Conservation (phyloP, 1,139 yeast species). For the Yamadazyma friedrichii region DNA sequence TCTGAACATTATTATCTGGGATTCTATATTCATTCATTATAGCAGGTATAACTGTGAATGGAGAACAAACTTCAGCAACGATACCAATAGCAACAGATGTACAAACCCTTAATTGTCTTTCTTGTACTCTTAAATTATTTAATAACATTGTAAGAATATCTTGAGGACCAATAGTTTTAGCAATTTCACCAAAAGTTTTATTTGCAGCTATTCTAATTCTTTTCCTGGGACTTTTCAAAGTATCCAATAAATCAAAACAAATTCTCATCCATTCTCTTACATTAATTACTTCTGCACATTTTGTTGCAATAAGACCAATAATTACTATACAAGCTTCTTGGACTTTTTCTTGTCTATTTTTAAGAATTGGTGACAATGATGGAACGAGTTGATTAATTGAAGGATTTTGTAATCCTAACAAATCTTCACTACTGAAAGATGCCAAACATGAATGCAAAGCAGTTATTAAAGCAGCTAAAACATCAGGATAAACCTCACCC, state of each 20-base stretch:
- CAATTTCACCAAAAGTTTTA: constrained; percentile 86
- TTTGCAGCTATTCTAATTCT: constrained; percentile 84
- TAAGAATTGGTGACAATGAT: constrained; percentile 84
- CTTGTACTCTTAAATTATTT: constrained; percentile 86
- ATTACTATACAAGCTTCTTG: constrained; percentile 81
- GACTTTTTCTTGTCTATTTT: constrained; percentile 88
- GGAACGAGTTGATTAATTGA: constrained; percentile 84
- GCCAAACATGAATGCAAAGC: constrained; percentile 57
- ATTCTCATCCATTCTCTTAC: constrained; percentile 98
- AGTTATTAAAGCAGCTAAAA: constrained; percentile 76
- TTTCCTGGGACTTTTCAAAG: constrained; percentile 82
- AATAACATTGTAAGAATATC: constrained; percentile 85
- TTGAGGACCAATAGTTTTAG: constrained; percentile 93
- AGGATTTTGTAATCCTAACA: constrained; percentile 66
- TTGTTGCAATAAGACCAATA: constrained; percentile 79
- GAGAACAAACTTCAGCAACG: constrained; percentile 91
- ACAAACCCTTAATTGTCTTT: constrained; percentile 93
- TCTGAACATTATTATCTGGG: constrained; percentile 92
- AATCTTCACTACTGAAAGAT: constrained; percentile 41
- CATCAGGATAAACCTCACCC: constrained; percentile 96
- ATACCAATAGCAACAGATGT: constrained; percentile 98
- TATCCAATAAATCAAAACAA: constrained; percentile 85
- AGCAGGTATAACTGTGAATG: constrained; percentile 95
- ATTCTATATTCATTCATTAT: constrained; percentile 93
- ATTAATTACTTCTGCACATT: constrained; percentile 82